Percentiles rank a stretch among this genome's conserved stretches.
Conservation (phyloP, 495 filamentous ascomycete species). For the Xylaria venustula region DNA sequence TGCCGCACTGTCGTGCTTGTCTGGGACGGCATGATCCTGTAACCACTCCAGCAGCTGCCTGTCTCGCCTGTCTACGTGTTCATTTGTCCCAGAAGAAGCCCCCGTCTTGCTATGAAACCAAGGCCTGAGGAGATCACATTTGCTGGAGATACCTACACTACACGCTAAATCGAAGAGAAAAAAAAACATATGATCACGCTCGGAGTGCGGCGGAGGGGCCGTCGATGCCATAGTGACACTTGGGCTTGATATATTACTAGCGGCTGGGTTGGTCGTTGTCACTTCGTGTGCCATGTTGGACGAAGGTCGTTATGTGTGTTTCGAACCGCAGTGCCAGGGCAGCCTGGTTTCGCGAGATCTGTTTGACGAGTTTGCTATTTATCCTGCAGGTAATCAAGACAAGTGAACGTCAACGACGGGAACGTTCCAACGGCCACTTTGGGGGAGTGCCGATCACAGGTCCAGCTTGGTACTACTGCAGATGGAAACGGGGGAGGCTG, state of each 20-base stretch:
- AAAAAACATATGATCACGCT: slow-evolving; percentile 14
- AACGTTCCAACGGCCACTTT: not conserved
- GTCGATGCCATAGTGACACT: slow-evolving; percentile 1
- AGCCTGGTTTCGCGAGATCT: not conserved
- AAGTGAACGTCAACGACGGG: not conserved
- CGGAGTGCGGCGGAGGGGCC: slow-evolving; percentile 8
- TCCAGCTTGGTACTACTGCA: not conserved
- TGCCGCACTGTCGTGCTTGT: slow-evolving; percentile 9
- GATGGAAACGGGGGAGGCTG: slow-evolving; percentile 1
- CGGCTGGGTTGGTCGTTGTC: not conserved
- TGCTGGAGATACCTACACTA: slow-evolving; percentile 3
- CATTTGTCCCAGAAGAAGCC: too few relatives aligned
- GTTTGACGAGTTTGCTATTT: not conserved
- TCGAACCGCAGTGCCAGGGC: not conserved
- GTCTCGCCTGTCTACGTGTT: slow-evolving; percentile 8
- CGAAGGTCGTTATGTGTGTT: not conserved
- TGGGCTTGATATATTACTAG: not conserved
- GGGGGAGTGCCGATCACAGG: not conserved
- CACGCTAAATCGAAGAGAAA: too few relatives aligned
- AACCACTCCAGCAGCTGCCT: slow-evolving; percentile 6
- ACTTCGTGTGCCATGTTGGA: not conserved
- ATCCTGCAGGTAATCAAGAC: not conserved
- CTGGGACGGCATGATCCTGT: slow-evolving; percentile 13
- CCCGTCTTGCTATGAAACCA: slow-evolving; percentile 9
- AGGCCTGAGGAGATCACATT: slow-evolving; percentile 2